Evolutionary conservation across 192 early-diverging fungal species (phyloP), one percentile per base, ranked within the genome.

Genomic region (Chytriomyces sp.): DNA sequence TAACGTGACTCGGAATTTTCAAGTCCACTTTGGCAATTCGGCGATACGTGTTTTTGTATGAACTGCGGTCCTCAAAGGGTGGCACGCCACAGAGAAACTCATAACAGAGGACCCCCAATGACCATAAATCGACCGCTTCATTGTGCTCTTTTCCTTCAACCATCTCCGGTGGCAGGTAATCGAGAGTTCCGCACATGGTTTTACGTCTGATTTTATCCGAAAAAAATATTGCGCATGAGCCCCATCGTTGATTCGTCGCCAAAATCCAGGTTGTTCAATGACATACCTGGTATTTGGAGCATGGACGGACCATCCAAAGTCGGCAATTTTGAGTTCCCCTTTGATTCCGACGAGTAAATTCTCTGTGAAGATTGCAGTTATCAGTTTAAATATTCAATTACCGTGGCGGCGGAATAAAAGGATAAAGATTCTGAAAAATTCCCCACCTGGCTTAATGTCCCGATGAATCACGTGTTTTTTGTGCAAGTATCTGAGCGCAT

Each of bases 271-370:
- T 10, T 77, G 7, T 60, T 26, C 16, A 26, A 1, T 45, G 47
- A 1, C 45, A 24, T 75, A 88, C 87, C 87, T 53, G 11, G 86
- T 84, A 64, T 89, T 87, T 16, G 90, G 92, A 44, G 94, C 90
- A 76, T 96, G 93, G 10, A 98, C 95, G 1, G 93, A 94, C 97
- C 97, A 98, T 1, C 97, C 97, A 88, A 98, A 98, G 85, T 98
- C 97, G 13, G 91, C 94, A 80, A 98, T 96, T 74, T 97, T 97
- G 50, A 98, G 85, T 72, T 96, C 93, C 43, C 94, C 96, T 35
- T 93, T 85, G 18, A 89, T 73, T n/a, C 92, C 94, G 24, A 98
- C 80, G 69, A 98, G 80, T 69, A 98, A 76, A 67, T 98, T 98
- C 77, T 97, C 96, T 20, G 67, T 3, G 5, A 3, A 57, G 53